Conservation (phyloP, 2,329 filamentous ascomycete species). For the Beauveria varroae region DNA sequence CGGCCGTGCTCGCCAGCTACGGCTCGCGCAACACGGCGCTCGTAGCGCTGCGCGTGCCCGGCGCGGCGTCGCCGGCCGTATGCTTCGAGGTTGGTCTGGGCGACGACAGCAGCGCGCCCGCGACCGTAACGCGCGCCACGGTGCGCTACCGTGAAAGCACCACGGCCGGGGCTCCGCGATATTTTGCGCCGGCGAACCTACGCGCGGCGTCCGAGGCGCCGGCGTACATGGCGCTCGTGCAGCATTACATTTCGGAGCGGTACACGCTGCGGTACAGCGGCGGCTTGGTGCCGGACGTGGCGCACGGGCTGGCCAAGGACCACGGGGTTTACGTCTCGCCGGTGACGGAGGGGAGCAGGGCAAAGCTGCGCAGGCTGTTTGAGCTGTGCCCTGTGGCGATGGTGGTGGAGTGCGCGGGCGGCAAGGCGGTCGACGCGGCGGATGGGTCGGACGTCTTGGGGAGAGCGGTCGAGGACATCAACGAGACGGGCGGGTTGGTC, state of each 20-base stretch:
- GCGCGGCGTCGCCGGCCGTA: slow-evolving; percentile 12
- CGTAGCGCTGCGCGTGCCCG: slow-evolving; percentile 44
- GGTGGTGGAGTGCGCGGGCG: slow-evolving; percentile 52
- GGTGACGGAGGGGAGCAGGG: slow-evolving; percentile 40
- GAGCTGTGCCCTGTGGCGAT: slow-evolving; percentile 54
- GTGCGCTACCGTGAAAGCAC: slow-evolving; percentile 28
- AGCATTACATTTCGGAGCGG: slow-evolving; percentile 39
- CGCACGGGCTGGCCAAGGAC: slow-evolving; percentile 52
- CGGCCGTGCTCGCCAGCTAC: slow-evolving; percentile 44
- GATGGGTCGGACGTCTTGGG: slow-evolving; percentile 35
- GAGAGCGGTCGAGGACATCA: slow-evolving; percentile 29
- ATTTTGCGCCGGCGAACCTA: slow-evolving; percentile 57
- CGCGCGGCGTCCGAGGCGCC: slow-evolving; percentile 45
- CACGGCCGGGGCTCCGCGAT: slow-evolving; percentile 36
- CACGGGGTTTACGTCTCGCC: slow-evolving; percentile 55
- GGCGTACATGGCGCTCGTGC: slow-evolving; percentile 42
- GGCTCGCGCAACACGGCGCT: slow-evolving; percentile 49
- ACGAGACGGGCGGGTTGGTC: slow-evolving; percentile 42
- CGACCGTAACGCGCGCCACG: slow-evolving; percentile 31
- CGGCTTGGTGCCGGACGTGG: slow-evolving; percentile 53
- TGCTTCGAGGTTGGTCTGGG: slow-evolving; percentile 47
- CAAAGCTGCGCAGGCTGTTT: slow-evolving; percentile 52
- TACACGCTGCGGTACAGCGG: slow-evolving; percentile 56
- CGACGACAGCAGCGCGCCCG: slow-evolving; percentile 20
- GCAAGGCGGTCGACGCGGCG: slow-evolving; percentile 43